These are phyloP conservation scores for Cicer judaicum DNA, from an alignment of 306 rosid genomes.

Conservation along the genomic window DNA sequence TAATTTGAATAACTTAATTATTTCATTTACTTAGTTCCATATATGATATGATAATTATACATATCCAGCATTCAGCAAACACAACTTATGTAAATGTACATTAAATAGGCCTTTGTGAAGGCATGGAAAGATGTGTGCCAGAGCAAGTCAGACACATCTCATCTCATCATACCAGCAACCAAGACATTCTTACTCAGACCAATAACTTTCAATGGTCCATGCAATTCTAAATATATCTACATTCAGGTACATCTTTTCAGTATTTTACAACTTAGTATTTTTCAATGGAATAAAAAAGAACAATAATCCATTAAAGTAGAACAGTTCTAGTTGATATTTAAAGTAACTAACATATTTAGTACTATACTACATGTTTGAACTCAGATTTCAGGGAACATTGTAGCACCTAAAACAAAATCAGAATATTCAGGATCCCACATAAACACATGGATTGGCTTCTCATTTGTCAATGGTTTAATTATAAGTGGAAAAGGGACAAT, in stretches of 20 bases:
- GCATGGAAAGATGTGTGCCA: conserved; percentile 53
- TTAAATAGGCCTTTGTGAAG: conserved; percentile 53
- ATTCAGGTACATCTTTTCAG: conserved; percentile 45
- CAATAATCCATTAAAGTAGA: not conserved
- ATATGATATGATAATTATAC: not conserved
- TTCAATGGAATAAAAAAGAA: not conserved
- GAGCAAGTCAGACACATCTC: conserved; percentile 39
- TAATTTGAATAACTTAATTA: not conserved
- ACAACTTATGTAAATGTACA: conserved; percentile 3
- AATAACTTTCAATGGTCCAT: conserved; percentile 51
- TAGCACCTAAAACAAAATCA: conserved; percentile 51
- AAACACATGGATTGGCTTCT: conserved; percentile 60
- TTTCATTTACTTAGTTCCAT: not conserved
- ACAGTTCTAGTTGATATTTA: not conserved
- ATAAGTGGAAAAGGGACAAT: conserved; percentile 51
- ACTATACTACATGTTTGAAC: not conserved
- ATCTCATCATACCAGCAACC: conserved; percentile 44
- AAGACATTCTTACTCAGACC: conserved; percentile 53
- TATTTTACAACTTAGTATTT: not conserved
- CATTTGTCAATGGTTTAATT: conserved; percentile 46
- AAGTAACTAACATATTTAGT: not conserved
- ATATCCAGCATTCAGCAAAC: not conserved
- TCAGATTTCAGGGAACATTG: conserved; percentile 55
- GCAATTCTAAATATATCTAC: conserved; percentile 46
- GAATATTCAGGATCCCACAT: conserved; percentile 48